Evolutionary conservation across 805 yeast species (phyloP), one percentile per base, ranked within the genome.

Genomic region (Myxozyma kluyveri): DNA sequence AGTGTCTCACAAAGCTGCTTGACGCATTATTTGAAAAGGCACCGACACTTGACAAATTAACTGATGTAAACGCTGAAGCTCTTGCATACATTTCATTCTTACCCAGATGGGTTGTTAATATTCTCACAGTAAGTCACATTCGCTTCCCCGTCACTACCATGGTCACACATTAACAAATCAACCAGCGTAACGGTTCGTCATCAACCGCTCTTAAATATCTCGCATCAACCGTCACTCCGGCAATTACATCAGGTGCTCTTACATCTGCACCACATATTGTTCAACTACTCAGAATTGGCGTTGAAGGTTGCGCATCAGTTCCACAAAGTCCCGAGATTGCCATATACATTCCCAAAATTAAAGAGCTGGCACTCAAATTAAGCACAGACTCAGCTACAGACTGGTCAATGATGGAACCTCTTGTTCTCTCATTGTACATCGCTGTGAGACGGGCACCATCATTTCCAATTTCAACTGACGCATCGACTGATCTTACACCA

Each of bases 381-480:
- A 42, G 39, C 4, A 22, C 43, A 10, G n/a, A 18, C 5, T 39
- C 31, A 10, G 43, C 17, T 10, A 37, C 45, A 24, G 47, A 48
- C 47, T 56, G 60, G 60, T 43, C 50, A 18, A 17, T 54, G 24
- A 10, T 54, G 14, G 60, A 56, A 21, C 55, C 60, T 19, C 46
- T 54, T 0, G 36, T 35, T 5, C 21, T 56, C 10, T 47, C 55
- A 3, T 26, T 56, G 3, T 56, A 56, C 41, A 49, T 56, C 5
- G 47, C 55, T 12, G 38, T 37, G 17, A 42, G 45, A n/a, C 41
- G 53, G 12, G 31, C 45, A 17, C 52, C 59, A 6, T 45, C 52
- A 2, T 56, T 45, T 40, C 59, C 60, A 12, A 35, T 56, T 10
- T 54, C 60, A 12, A 47, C 59, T 6, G 58, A 54, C 22, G 29